Evolutionary conservation across 805 yeast genomes (phyloP).

Genomic region (Starmerella potacharoeniae): DNA sequence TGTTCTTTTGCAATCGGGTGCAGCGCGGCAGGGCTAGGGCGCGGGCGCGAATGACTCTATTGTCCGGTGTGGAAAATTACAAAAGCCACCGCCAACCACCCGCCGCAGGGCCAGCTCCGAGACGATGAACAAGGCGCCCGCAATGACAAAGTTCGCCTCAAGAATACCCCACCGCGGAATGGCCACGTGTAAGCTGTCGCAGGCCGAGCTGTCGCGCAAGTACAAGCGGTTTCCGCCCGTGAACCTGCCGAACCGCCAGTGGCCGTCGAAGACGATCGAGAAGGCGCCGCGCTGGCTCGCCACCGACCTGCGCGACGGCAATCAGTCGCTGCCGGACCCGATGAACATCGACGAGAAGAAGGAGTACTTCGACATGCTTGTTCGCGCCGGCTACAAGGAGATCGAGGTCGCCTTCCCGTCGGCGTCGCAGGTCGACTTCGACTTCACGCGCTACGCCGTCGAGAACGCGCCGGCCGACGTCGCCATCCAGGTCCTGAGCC

Average conservation of each 20-base stretch:
- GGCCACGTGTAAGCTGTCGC: slow-evolving; percentile 12
- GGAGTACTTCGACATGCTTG: slow-evolving; percentile 53
- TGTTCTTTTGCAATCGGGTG: neutral
- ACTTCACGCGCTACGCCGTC: slow-evolving; percentile 64
- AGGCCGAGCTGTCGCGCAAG: slow-evolving; percentile 29
- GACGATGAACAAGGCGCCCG: neutral
- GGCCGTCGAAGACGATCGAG: slow-evolving; percentile 53
- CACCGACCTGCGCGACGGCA: slow-evolving; percentile 75
- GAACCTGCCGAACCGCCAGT: slow-evolving; percentile 48
- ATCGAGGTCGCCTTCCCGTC: slow-evolving; percentile 76
- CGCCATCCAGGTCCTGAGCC: slow-evolving; percentile 62
- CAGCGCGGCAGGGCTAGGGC: neutral
- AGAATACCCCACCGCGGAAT: neutral
- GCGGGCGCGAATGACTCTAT: neutral
- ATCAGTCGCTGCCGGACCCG: slow-evolving; percentile 77
- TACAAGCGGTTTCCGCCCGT: slow-evolving; percentile 47
- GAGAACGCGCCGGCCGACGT: slow-evolving; percentile 68
- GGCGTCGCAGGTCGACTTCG: slow-evolving; percentile 71
- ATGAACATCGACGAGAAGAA: slow-evolving; percentile 74
- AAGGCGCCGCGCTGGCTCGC: slow-evolving; percentile 74
- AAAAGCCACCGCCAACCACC: neutral
- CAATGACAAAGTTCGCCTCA: neutral
- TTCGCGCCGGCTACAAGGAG: slow-evolving; percentile 69
- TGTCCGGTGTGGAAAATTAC: neutral
- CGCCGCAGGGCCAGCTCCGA: neutral